Conservation (phyloP, 768 basidiomycete genomes). For the Hortiboletus campestris region DNA sequence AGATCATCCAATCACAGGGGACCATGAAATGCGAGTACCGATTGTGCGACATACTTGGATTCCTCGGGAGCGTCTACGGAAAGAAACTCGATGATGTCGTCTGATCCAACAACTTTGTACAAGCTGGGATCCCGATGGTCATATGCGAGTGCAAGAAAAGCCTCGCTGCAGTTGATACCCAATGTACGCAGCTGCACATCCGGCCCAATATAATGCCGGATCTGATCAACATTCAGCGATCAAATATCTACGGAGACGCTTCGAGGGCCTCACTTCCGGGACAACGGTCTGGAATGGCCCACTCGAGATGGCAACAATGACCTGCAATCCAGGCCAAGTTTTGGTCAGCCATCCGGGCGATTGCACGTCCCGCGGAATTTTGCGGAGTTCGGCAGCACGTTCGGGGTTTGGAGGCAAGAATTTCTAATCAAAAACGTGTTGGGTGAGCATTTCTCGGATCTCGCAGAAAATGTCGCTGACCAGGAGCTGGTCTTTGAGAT, state of each 20-base stretch:
- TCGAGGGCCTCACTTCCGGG: slow-evolving; percentile 13
- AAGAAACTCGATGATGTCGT: slow-evolving; percentile 25
- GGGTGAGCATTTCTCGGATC: background rate
- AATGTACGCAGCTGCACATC: slow-evolving; percentile 20
- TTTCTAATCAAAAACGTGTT: background rate
- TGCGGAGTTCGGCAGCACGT: slow-evolving; percentile 17
- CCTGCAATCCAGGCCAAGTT: slow-evolving; percentile 18
- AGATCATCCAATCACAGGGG: background rate
- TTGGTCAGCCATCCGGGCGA: slow-evolving; percentile 20
- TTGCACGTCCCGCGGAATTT: background rate
- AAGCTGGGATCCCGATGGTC: slow-evolving; percentile 21
- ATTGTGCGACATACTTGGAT: slow-evolving; percentile 16
- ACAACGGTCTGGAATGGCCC: slow-evolving; percentile 23
- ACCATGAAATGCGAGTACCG: background rate
- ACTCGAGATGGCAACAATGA: slow-evolving; percentile 20
- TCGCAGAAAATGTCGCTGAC: background rate
- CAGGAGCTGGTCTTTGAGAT: slow-evolving; percentile 14
- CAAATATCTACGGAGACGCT: background rate
- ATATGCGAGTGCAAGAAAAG: slow-evolving; percentile 22
- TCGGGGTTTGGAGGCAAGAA: slow-evolving; percentile 16
- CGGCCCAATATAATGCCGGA: slow-evolving; percentile 16
- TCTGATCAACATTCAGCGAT: slow-evolving; percentile 2
- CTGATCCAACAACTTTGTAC: slow-evolving; percentile 24
- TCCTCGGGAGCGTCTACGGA: slow-evolving; percentile 21
- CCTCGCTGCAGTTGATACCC: slow-evolving; percentile 24